Evolutionary conservation across 108 stramenopile species (phyloP).

Genomic region (Conticribra guillardii): DNA sequence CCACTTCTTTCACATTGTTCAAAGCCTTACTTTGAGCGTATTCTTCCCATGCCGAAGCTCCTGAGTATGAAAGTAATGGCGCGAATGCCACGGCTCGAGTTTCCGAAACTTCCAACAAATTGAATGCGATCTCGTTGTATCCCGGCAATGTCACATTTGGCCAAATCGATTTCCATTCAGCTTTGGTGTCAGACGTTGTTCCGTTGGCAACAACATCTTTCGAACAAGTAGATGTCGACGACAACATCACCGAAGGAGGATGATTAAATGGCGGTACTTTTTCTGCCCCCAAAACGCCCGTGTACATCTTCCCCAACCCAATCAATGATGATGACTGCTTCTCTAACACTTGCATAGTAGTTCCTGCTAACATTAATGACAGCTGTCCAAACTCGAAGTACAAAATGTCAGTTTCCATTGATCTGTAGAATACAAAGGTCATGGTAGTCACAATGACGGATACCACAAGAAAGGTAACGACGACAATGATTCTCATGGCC

Average conservation of each 20-base stretch:
- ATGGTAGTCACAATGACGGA: constrained; percentile 11
- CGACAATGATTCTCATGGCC: constrained; percentile 23
- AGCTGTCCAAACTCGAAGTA: neutral
- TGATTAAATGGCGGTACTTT: neutral
- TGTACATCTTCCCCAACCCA: constrained; percentile 4
- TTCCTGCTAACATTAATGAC: neutral
- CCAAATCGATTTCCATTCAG: constrained; percentile 2
- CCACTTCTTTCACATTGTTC: neutral
- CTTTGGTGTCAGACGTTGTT: neutral
- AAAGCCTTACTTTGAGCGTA: constrained; percentile 10
- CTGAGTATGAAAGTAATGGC: neutral
- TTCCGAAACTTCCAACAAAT: neutral
- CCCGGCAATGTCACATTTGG: constrained; percentile 16
- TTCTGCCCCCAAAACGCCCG: constrained; percentile 7
- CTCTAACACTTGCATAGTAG: neutral
- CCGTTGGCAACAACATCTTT: neutral
- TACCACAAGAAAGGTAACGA: constrained; percentile 13
- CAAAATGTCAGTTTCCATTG: neutral
- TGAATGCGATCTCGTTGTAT: neutral
- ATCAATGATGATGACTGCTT: constrained; percentile 2
- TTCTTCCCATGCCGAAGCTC: constrained; percentile 5
- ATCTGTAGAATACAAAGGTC: neutral
- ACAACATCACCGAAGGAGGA: constrained; percentile 5
- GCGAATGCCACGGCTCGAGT: constrained; percentile 3
- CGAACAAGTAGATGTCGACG: neutral